Conservation (phyloP, 495 filamentous ascomycete genomes). For the Aspergillus diversus region DNA sequence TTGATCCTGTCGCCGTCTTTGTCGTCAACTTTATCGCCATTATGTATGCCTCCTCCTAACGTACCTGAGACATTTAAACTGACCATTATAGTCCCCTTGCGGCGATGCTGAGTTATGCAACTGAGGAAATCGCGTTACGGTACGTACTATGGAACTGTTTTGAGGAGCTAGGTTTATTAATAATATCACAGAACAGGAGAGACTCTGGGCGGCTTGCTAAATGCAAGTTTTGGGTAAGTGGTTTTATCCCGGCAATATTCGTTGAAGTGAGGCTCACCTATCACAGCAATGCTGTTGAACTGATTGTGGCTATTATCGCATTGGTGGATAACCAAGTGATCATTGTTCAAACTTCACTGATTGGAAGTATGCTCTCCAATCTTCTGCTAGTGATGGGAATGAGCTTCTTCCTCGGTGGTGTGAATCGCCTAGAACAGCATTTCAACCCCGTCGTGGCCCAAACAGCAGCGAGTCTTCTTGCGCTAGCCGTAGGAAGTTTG, state of each 20-base stretch:
- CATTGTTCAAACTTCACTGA: conserved; percentile 91
- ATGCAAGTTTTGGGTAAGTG: conserved; percentile 82
- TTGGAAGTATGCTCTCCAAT: conserved; percentile 91
- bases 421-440: conserved; percentile 77
- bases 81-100: conserved; percentile 47
- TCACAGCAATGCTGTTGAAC: conserved; percentile 76
- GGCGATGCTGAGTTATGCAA: conserved; percentile 59
- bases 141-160: conserved; percentile 19
- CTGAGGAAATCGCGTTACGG: conserved; percentile 58
- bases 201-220: conserved; percentile 82
- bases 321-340: conserved; percentile 71
- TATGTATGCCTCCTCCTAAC: conserved; percentile 42
- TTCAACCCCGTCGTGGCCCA: conserved; percentile 96
- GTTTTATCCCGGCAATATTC: background rate
- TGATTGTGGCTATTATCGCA: conserved; percentile 89
- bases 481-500: conserved; percentile 76
- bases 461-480: conserved; percentile 81
- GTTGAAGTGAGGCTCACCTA: conserved; percentile 19
- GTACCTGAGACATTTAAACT: background rate
- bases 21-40: conserved; percentile 89
- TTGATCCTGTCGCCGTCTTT: conserved; percentile 67
- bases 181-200: conserved; percentile 59
- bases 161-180: background rate
- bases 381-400: conserved; percentile 89
- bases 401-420: conserved; percentile 89